These are phyloP conservation scores for Leccinum variabile DNA, from an alignment of 1,284 basidiomycete genomes.

Conservation along the genomic window DNA sequence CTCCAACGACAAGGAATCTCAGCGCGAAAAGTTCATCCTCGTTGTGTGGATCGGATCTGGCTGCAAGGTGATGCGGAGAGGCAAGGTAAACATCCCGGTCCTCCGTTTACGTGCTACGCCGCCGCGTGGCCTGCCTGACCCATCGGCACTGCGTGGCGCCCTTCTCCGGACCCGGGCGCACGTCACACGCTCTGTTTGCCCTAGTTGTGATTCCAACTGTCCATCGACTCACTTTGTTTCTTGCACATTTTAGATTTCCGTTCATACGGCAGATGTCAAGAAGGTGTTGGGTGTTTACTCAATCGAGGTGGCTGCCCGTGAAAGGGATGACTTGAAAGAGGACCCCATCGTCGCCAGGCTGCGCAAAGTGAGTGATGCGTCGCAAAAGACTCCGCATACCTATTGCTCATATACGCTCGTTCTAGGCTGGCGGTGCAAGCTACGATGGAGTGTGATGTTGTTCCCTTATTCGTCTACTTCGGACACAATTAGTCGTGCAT, in stretches of 20 bases:
- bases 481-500: conserved; percentile 17
- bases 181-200: conserved; percentile 31
- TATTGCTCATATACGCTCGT: conserved; percentile 6
- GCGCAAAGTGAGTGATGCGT: conserved; percentile 60
- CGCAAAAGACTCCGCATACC: conserved; percentile 6
- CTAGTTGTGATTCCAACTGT: conserved; percentile 19
- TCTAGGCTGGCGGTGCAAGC: conserved; percentile 76
- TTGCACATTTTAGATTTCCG: conserved; percentile 66
- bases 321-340: conserved; percentile 80
- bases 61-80: conserved; percentile 89
- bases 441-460: conserved; percentile 71
- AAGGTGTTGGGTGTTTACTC: conserved; percentile 74
- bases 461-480: conserved; percentile 17
- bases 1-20: conserved; percentile 84
- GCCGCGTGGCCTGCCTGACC: conserved; percentile 17
- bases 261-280: conserved; percentile 87
- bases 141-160: conserved; percentile 6
- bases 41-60: conserved; percentile 86
- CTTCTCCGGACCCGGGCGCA: conserved; percentile 6
- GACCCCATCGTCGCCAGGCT: conserved; percentile 71
- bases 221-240: conserved; percentile 20
- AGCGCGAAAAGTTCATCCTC: conserved; percentile 87
- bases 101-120: conserved; percentile 23
- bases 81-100: conserved; percentile 59
- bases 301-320: conserved; percentile 81